These are phyloP conservation scores for Suillus discolor DNA, from an alignment of 768 basidiomycete species.

Conservation along the genomic window DNA sequence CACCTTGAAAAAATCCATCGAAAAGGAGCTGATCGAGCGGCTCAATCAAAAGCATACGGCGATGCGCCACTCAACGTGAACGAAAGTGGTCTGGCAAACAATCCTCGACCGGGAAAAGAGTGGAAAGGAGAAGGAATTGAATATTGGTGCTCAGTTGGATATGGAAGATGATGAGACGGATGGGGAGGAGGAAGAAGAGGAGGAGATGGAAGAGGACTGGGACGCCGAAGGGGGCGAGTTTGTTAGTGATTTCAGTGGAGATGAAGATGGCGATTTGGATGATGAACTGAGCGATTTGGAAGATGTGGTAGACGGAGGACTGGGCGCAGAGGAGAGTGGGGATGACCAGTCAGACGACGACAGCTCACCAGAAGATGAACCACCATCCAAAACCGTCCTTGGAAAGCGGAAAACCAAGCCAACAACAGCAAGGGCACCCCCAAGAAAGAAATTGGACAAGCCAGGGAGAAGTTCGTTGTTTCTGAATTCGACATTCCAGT, in stretches of 20 bases:
- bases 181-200: conserved; percentile 53
- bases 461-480: conserved; percentile 57
- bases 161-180: conserved; percentile 59
- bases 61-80: conserved; percentile 98
- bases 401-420: conserved; percentile 71
- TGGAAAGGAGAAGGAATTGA: conserved; percentile 44
- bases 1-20: conserved; percentile 93
- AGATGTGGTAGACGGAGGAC: conserved; percentile 50
- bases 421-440: conserved; percentile 39
- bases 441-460: conserved; percentile 59
- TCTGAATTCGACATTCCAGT: conserved; percentile 6
- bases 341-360: conserved; percentile 44
- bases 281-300: conserved; percentile 63
- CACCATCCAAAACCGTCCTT: conserved; percentile 43
- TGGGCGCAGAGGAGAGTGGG: conserved; percentile 43
- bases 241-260: conserved; percentile 56
- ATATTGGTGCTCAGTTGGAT: conserved; percentile 43
- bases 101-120: conserved; percentile 82
- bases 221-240: conserved; percentile 54
- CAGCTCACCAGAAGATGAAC: conserved; percentile 40
- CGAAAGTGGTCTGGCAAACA: conserved; percentile 92
- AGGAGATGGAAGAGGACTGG: conserved; percentile 50
- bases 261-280: conserved; percentile 46
- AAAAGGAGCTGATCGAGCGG: conserved; percentile 94
- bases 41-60: conserved; percentile 95